Evolutionary conservation across 2,329 filamentous ascomycete species (phyloP), one percentile per base, ranked within the genome.

Genomic region (Phialophora tarda): DNA sequence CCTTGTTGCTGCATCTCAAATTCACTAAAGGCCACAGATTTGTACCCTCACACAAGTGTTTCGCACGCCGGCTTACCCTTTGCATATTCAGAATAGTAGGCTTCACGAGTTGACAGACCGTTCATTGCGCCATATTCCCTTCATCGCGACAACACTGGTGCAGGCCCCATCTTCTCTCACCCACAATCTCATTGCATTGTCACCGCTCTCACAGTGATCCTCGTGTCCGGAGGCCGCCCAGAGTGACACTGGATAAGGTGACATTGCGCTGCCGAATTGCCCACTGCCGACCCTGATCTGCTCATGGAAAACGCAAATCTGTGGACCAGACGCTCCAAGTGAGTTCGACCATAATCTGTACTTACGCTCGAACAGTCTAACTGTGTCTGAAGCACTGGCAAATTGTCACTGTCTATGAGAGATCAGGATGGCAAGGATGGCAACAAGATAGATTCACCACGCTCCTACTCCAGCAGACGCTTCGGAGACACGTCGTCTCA

Each of bases 341-440:
- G 75, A 74, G 80, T 77, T 24, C 44, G 23, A 30, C 8, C 63
- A 21, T 21, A n/a, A 14, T 17, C 17, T 47, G 12, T 17, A 30
- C 14, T 24, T 28, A 30, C 8, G 1, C 7, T 7, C 11, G 48
- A 10, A 58, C 69, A 76, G 76, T 73, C 71, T 75, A 59, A 71
- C 65, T 41, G 34, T 54, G 64, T 63, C 63, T 59, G 24, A 76
- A 95, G 90, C 84, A 87, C 87, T 80, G 91, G 88, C 85, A 98
- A 96, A 84, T 90, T 97, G 80, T 96, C 93, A 73, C 86, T 98
- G 71, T 89, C 92, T 74, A 96, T 91, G 77, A 83, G 87, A 76
- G 86, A 86, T 76, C 74, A 81, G 70, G 82, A 84, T 73, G 78
- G 77, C 73, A 84, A 84, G 78, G 83, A 85, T 70, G 83, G 78